Evolutionary conservation across 2,329 filamentous ascomycete genomes (phyloP).

Genomic region (Coniochaeta prunicola): DNA sequence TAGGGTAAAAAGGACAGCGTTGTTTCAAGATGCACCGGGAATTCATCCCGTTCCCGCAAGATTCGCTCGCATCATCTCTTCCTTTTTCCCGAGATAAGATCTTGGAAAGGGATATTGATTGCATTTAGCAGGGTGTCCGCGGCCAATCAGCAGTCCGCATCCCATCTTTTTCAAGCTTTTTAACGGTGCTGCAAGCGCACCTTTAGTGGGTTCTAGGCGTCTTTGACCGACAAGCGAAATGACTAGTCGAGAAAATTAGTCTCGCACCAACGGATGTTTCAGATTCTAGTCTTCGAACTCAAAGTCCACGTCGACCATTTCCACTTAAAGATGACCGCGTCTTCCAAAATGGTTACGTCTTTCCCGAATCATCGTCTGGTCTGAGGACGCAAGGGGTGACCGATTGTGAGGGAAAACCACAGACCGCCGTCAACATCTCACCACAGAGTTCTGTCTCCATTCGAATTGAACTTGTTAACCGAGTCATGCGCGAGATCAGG

Average conservation of each 20-base stretch:
- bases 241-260: background rate
- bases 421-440: background rate
- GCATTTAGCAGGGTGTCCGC: background rate
- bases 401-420: background rate
- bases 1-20: background rate
- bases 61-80: background rate
- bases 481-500: background rate
- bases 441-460: background rate
- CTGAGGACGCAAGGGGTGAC: background rate
- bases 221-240: background rate
- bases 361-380: background rate
- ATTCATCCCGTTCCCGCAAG: background rate
- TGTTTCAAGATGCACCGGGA: background rate
- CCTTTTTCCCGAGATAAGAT: background rate
- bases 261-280: slow-evolving; percentile 1
- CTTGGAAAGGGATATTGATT: background rate
- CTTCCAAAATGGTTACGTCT: background rate
- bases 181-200: background rate
- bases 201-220: background rate
- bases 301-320: background rate
- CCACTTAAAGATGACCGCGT: background rate
- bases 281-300: background rate
- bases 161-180: background rate
- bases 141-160: background rate
- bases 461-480: background rate